These are phyloP conservation scores for Aspergillus fructus DNA, from an alignment of 2,329 filamentous ascomycete genomes.

Conservation along the genomic window DNA sequence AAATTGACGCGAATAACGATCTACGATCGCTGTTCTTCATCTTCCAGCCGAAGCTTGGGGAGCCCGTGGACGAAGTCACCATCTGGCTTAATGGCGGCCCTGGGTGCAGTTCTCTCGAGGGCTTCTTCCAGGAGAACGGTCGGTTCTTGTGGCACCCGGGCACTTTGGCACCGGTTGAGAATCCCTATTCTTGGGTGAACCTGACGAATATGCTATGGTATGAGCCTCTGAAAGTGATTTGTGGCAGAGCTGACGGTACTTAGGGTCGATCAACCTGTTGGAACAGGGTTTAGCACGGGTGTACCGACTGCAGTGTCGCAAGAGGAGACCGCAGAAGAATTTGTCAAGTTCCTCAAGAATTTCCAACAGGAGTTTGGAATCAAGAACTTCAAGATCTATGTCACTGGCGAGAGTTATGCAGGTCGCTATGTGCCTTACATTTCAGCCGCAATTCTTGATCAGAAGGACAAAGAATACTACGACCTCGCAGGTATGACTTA, in stretches of 20 bases:
- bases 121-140: constrained; percentile 74
- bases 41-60: constrained; percentile 47
- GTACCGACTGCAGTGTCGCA: constrained; percentile 64
- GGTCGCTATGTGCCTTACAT: constrained; percentile 73
- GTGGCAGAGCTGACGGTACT: neutral
- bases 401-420: constrained; percentile 72
- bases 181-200: constrained; percentile 72
- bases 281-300: constrained; percentile 69
- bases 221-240: neutral
- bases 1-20: constrained; percentile 52
- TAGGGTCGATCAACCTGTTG: constrained; percentile 44
- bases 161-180: constrained; percentile 63
- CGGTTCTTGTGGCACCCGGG: constrained; percentile 71
- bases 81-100: constrained; percentile 55
- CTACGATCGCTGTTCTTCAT: constrained; percentile 49
- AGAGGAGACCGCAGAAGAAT: constrained; percentile 67
- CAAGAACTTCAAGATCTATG: constrained; percentile 68
- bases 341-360: constrained; percentile 77
- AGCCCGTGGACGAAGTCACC: constrained; percentile 44
- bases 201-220: constrained; percentile 76
- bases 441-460: constrained; percentile 69
- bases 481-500: constrained; percentile 57
- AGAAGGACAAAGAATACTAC: constrained; percentile 66
- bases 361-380: constrained; percentile 70
- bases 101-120: constrained; percentile 61